Base-by-base conservation (phyloP, 108 stramenopile species). In the Nitzschia sp. region DNA sequence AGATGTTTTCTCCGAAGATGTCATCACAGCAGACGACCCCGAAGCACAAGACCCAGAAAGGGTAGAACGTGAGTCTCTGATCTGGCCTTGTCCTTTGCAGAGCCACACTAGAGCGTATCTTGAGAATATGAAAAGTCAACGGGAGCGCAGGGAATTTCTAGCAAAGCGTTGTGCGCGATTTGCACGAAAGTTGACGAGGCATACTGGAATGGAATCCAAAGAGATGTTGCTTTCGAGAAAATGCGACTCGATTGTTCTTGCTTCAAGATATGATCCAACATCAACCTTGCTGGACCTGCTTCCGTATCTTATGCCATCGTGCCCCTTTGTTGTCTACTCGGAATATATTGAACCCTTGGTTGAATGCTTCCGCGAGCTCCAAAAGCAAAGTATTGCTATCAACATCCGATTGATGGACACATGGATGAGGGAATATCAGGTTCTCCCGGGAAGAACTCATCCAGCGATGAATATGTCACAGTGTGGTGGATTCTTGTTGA, bases 391-490 rank as follows among this genome's bases (percentile, higher is more conserved):
- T 33, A 66, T 90, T 28, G 95, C 95, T 15, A 88, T 96, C 59
- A 90, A 94, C 61, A 59, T 96, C 0, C 88, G 90, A 25, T 59
- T 96, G 1, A 92, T 79, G 27, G 92, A 93, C 65, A 87, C 92
- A 1, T 96, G 93, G 92, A 86, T 88, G 79, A 84, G 96, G 13
- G 96, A 95, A 53, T 92, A 92, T 75, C 93, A 96, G 74, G 89
- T 96, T 8, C 53, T 96, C 49, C 89, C 88, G 9, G 87, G 88
- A 32, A 77, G 93, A 32, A 96, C 96, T 26, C 96, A 95, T 80
- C 96, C 96, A 24, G 77, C 72, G n/a, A 96, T 96, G 96, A 89
- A 59, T 71, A 96, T 96, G 89, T 82, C 78, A 54, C 91, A 92
- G 61, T 89, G 85, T 74, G 93, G 96, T 5, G 93, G 96, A 15